Conservation (phyloP, 2,329 filamentous ascomycete genomes). For the Zelopaecilomyces penicillatus region DNA sequence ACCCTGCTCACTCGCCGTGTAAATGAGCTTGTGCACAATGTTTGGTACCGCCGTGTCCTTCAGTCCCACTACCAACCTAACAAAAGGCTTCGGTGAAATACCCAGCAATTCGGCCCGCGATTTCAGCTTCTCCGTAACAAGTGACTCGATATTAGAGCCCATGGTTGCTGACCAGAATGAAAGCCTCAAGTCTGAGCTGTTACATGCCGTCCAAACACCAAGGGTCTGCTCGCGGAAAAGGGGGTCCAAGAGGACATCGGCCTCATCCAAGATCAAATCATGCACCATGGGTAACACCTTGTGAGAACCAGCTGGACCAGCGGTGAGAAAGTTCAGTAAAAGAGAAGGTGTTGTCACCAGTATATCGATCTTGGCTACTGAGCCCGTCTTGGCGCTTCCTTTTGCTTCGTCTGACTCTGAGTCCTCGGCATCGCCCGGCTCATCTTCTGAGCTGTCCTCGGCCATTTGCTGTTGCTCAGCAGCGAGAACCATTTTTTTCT, state of each 20-base stretch:
- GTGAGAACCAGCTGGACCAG: slow-evolving; percentile 33
- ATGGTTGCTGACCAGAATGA: slow-evolving; percentile 96
- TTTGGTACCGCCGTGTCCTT: slow-evolving; percentile 95
- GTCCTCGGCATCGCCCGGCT: slow-evolving; percentile 24
- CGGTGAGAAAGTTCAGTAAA: slow-evolving; percentile 63
- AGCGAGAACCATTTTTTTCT: slow-evolving; percentile 69
- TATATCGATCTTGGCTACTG: slow-evolving; percentile 27
- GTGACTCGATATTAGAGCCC: slow-evolving; percentile 80
- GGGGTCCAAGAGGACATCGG: slow-evolving; percentile 85
- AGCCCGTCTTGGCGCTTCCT: slow-evolving; percentile 19
- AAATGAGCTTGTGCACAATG: slow-evolving; percentile 79
- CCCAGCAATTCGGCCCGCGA: slow-evolving; percentile 37
- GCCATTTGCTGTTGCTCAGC: slow-evolving; percentile 33
- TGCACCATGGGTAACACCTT: slow-evolving; percentile 57
- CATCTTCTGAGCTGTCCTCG: slow-evolving; percentile 32
- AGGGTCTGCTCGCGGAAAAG: slow-evolving; percentile 86
- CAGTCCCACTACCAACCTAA: slow-evolving; percentile 87
- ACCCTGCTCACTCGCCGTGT: slow-evolving; percentile 86
- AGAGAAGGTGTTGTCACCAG: slow-evolving; percentile 43
- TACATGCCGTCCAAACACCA: slow-evolving; percentile 73
- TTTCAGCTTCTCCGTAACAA: slow-evolving; percentile 61
- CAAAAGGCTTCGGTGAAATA: slow-evolving; percentile 41
- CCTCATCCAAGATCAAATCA: slow-evolving; percentile 81
- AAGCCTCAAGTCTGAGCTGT: slow-evolving; percentile 57
- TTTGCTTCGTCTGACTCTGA: slow-evolving; percentile 24